These are phyloP conservation scores for Penicillium concentricum DNA, from an alignment of 2,329 filamentous ascomycete species.

Conservation along the genomic window DNA sequence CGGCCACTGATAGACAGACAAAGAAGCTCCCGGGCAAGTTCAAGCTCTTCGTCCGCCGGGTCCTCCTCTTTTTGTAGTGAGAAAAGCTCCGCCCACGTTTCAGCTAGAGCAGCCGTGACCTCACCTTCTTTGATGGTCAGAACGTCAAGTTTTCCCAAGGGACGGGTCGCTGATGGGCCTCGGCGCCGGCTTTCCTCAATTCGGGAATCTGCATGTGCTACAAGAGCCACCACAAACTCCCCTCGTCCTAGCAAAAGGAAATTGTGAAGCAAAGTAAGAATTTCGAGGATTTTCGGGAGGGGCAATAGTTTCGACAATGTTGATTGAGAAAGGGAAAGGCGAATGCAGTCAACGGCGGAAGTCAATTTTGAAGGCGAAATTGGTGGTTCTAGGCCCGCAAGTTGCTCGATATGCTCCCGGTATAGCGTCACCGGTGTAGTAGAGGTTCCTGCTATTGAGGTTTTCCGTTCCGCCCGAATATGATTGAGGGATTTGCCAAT, in stretches of 20 bases:
- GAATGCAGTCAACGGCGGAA: slow-evolving; percentile 70
- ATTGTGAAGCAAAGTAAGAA: slow-evolving; percentile 73
- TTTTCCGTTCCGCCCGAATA: slow-evolving; percentile 58
- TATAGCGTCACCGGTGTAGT: slow-evolving; percentile 58
- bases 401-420: slow-evolving; percentile 50
- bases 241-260: slow-evolving; percentile 86
- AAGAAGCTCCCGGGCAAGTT: slow-evolving; percentile 76
- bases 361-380: slow-evolving; percentile 71
- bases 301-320: slow-evolving; percentile 81
- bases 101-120: slow-evolving; percentile 70
- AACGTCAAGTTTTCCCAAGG: slow-evolving; percentile 56
- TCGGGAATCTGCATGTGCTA: slow-evolving; percentile 79
- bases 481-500: slow-evolving; percentile 87
- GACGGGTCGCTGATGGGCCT: slow-evolving; percentile 55
- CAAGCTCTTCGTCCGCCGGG: slow-evolving; percentile 68
- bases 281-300: slow-evolving; percentile 70
- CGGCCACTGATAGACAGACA: slow-evolving; percentile 56
- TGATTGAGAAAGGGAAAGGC: slow-evolving; percentile 78
- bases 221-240: slow-evolving; percentile 86
- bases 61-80: slow-evolving; percentile 77
- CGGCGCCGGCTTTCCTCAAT: slow-evolving; percentile 68
- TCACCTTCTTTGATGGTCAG: slow-evolving; percentile 83
- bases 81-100: slow-evolving; percentile 78
- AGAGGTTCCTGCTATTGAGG: slow-evolving; percentile 32
- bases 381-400: slow-evolving; percentile 69